Evolutionary conservation across 352 stramenopile genomes (phyloP).

Genomic region (Plasmopara viticola): DNA sequence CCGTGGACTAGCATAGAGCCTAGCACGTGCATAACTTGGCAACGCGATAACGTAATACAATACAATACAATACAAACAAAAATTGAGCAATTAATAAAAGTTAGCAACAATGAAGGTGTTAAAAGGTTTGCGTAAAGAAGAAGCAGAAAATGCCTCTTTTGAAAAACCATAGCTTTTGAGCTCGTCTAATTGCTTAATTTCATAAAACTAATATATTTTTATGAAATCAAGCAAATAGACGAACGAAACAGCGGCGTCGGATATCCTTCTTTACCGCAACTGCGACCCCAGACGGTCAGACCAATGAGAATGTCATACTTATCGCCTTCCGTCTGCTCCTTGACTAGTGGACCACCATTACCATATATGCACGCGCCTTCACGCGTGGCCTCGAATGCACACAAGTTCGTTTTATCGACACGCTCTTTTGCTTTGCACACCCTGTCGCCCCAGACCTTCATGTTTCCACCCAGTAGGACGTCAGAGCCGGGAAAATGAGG

Average conservation of each 20-base stretch:
- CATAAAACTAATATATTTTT: slow-evolving; percentile 19
- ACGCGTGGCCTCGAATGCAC: slow-evolving; percentile 23
- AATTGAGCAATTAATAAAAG: too few relatives aligned
- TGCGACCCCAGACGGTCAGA: slow-evolving; percentile 42
- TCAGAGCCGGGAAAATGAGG: slow-evolving; percentile 3
- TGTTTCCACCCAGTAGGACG: slow-evolving; percentile 26
- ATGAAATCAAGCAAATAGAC: slow-evolving; percentile 31
- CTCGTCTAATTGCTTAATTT: too few relatives aligned
- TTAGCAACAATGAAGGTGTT: too few relatives aligned
- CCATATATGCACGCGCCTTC: slow-evolving; percentile 32
- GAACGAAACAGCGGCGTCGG: slow-evolving; percentile 45
- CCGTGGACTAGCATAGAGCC: too few relatives aligned
- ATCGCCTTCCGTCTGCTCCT: slow-evolving; percentile 13
- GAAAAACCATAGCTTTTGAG: too few relatives aligned
- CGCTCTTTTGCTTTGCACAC: slow-evolving; percentile 22
- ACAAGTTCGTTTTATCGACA: slow-evolving; percentile 33
- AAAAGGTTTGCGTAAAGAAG: too few relatives aligned
- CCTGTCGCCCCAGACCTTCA: slow-evolving; percentile 29
- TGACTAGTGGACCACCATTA: slow-evolving; percentile 40
- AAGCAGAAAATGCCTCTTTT: too few relatives aligned
- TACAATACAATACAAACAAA: too few relatives aligned
- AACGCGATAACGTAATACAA: too few relatives aligned
- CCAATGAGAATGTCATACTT: slow-evolving; percentile 35
- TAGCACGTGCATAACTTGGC: too few relatives aligned
- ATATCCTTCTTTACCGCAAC: slow-evolving; percentile 31